phyloP scores from a whole-genome alignment of 257 asterid genomes.

The Ophiorrhiza pumila region DNA sequence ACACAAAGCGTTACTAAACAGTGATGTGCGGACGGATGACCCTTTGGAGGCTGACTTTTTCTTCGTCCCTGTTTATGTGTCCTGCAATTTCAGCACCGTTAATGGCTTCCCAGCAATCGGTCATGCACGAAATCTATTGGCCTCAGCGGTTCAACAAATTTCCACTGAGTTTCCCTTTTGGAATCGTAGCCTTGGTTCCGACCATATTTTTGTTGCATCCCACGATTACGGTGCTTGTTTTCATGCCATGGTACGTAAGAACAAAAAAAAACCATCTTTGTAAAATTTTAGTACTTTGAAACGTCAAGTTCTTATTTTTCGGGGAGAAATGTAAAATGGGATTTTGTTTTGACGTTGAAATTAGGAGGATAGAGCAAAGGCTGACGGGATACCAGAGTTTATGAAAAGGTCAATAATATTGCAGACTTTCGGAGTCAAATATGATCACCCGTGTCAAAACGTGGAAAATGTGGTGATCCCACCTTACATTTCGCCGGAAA shows the following conservation, averaged over 20 bases:
- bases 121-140: slow-evolving; percentile 69
- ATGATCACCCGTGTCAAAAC: slow-evolving; percentile 77
- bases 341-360: neutral
- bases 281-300: no score
- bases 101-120: slow-evolving; percentile 95
- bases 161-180: slow-evolving; percentile 63
- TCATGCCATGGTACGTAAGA: slow-evolving; percentile 65
- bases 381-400: slow-evolving; percentile 71
- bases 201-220: slow-evolving; percentile 87
- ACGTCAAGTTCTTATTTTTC: neutral
- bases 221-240: slow-evolving; percentile 97
- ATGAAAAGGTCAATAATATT: slow-evolving; percentile 57
- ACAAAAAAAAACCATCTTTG: neutral
- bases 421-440: slow-evolving; percentile 85
- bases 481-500: slow-evolving; percentile 70
- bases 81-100: slow-evolving; percentile 82
- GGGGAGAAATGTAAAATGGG: neutral
- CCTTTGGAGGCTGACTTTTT: slow-evolving; percentile 73
- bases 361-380: slow-evolving; percentile 81
- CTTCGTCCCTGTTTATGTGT: slow-evolving; percentile 87
- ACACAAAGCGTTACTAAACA: slow-evolving; percentile 50
- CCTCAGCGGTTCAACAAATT: slow-evolving; percentile 45
- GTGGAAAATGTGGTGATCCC: slow-evolving; percentile 81
- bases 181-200: slow-evolving; percentile 85
- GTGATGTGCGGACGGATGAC: slow-evolving; percentile 52